Evolutionary conservation across 768 basidiomycete genomes (phyloP), one percentile per base, ranked within the genome.

Genomic region (Trametes gibbosa): DNA sequence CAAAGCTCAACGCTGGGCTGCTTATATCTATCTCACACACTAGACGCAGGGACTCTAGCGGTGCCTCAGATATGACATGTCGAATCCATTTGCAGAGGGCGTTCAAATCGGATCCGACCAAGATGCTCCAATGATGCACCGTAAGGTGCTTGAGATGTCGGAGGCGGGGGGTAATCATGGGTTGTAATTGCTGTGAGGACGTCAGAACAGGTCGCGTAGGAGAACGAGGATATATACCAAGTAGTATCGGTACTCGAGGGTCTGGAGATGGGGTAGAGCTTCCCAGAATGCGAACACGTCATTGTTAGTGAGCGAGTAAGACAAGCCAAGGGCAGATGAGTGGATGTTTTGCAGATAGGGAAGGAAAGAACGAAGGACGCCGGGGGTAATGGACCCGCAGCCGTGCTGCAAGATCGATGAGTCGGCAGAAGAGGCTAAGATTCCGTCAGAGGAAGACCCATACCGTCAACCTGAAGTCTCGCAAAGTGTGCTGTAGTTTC

Each of bases 331-430:
- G 2, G 78, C 75, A 42, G 85, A 70, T 13, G 75, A 81, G 61
- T 17, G 62, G 67, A 47, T 66, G 45, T 41, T 35, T 14, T 69
- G 59, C 1, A 83, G 52, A 32, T 74, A 71, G 0, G 80, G 79
- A 2, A 54, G 12, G 50, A 84, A 70, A 0, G 76, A 74, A 19
- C 71, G 76, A 3, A 87, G 70, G 2, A 85, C 81, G 0, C 84
- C 84, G 10, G 84, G 85, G 0, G 85, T 86, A 16, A 87, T 73
- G 5, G 84, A 87, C 6, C 84, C 84, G 64, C 85, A 87, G 53
- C 85, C 81, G 32, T 75, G 76, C 84, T 86, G 9, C 16, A 42
- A 12, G 10, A 2, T 40, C 25, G n/a, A 29, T 23, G 32, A 34
- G 32, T 48, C 29, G 10, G 29, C 29, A 5, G 10, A 32, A 10